Conservation (phyloP, 1,139 yeast species). For the Blastobotrys raffinosifermentans region DNA sequence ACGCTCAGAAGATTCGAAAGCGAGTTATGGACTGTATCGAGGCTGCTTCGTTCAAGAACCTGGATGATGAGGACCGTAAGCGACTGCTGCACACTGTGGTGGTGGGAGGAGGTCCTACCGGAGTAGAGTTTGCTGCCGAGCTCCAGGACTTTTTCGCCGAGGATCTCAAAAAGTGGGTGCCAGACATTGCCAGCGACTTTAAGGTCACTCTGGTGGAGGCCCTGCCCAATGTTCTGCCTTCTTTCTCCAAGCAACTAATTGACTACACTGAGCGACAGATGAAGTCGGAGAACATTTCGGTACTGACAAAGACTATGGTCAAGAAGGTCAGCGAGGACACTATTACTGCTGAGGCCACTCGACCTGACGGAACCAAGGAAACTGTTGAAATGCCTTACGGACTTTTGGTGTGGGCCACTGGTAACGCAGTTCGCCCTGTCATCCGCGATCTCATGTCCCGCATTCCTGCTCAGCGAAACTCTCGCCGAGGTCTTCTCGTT, state of each 20-base stretch:
- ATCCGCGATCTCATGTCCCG: constrained; percentile 60
- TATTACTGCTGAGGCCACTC: constrained; percentile 66
- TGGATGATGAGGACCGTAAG: constrained; percentile 71
- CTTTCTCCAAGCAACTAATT: constrained; percentile 78
- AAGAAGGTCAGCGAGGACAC: constrained; percentile 68
- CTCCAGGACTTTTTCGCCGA: constrained; percentile 90
- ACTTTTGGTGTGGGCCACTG: constrained; percentile 94
- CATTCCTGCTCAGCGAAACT: constrained; percentile 77
- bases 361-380: constrained; percentile 56
- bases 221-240: constrained; percentile 80
- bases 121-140: constrained; percentile 95
- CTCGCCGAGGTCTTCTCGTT: constrained; percentile 83
- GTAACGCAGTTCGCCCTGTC: constrained; percentile 84
- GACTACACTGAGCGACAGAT: constrained; percentile 80
- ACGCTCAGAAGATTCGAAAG: constrained; percentile 69
- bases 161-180: constrained; percentile 84
- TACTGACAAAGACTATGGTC: constrained; percentile 80
- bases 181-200: constrained; percentile 74
- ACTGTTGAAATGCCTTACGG: constrained; percentile 77
- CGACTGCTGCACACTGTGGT: constrained; percentile 77
- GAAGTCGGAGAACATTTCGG: constrained; percentile 69
- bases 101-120: constrained; percentile 97
- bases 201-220: constrained; percentile 86
- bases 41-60: constrained; percentile 71
- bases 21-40: constrained; percentile 76